Percentiles rank a stretch among this genome's conserved stretches.
phyloP scores from a whole-genome alignment of 345 rosid species.

The Camelina laxa region DNA sequence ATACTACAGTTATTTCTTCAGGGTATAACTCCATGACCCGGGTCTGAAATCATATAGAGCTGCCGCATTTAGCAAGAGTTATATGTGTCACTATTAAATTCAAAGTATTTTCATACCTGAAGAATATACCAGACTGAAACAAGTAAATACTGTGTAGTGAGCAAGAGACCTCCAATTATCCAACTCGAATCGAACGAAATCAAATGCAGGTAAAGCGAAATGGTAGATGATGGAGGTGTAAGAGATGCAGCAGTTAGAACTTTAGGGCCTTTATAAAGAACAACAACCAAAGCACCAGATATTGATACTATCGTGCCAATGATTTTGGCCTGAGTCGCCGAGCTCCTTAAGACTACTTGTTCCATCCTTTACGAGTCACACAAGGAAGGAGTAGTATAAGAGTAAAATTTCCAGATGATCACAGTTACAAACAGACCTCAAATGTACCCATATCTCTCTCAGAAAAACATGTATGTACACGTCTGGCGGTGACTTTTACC shows the following conservation, averaged over 20 bases:
- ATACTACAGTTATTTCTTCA: slow-evolving; percentile 40
- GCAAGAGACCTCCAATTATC: slow-evolving; percentile 42
- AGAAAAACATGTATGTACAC: not conserved
- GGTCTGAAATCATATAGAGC: slow-evolving; percentile 43
- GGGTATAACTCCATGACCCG: slow-evolving; percentile 53
- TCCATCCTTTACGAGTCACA: slow-evolving; percentile 33
- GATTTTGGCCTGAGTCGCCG: slow-evolving; percentile 41
- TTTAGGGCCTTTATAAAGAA: slow-evolving; percentile 39
- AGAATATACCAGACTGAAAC: slow-evolving; percentile 38
- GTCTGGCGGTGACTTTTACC: not conserved
- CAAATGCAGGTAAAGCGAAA: slow-evolving; percentile 16
- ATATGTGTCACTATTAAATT: not conserved
- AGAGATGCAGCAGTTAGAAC: slow-evolving; percentile 10
- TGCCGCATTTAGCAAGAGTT: not conserved
- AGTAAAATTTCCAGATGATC: not conserved
- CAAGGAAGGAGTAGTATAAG: slow-evolving; percentile 3
- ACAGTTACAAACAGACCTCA: not conserved
- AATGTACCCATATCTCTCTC: not conserved
- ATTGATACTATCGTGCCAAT: slow-evolving; percentile 44
- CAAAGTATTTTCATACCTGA: slow-evolving; percentile 35
- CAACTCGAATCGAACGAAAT: slow-evolving; percentile 31
- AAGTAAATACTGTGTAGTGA: slow-evolving; percentile 29
- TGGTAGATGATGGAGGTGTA: slow-evolving; percentile 18
- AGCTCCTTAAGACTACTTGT: slow-evolving; percentile 32
- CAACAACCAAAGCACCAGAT: slow-evolving; percentile 43